Percentiles rank a stretch among this genome's conserved stretches.
Evolutionary conservation across 2,329 filamentous ascomycete genomes (phyloP).

Genomic region (Microcyclospora tardicrescens): DNA sequence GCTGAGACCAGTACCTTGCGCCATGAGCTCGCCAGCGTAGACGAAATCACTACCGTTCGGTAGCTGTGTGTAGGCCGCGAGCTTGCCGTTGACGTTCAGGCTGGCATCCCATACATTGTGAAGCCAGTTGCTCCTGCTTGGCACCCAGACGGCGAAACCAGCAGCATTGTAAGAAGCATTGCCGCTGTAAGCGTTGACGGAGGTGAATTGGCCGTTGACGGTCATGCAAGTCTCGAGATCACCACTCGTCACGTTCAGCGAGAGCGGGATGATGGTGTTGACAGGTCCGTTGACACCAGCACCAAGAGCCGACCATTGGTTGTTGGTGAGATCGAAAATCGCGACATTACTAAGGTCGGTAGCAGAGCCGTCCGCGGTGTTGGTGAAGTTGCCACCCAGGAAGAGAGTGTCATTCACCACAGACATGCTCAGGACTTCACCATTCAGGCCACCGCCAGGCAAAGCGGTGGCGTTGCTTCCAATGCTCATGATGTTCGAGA

Average conservation of each 20-base stretch:
- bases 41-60: slow-evolving; percentile 47
- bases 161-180: slow-evolving; percentile 49
- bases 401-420: slow-evolving; percentile 56
- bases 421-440: slow-evolving; percentile 59
- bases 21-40: slow-evolving; percentile 72
- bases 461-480: slow-evolving; percentile 49
- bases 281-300: slow-evolving; percentile 76
- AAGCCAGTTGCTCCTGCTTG: slow-evolving; percentile 74
- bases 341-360: slow-evolving; percentile 64
- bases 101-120: slow-evolving; percentile 55
- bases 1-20: slow-evolving; percentile 57
- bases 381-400: slow-evolving; percentile 73
- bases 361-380: slow-evolving; percentile 49
- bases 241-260: slow-evolving; percentile 60
- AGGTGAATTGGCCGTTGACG: slow-evolving; percentile 66
- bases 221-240: slow-evolving; percentile 61
- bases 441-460: slow-evolving; percentile 64
- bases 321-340: slow-evolving; percentile 54
- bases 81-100: slow-evolving; percentile 55
- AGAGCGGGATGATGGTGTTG: slow-evolving; percentile 58
- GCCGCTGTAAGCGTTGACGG: slow-evolving; percentile 54
- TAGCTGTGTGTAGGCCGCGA: slow-evolving; percentile 59
- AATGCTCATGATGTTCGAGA: slow-evolving; percentile 67
- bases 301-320: slow-evolving; percentile 67
- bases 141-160: slow-evolving; percentile 87